Conservation (phyloP, 2,329 filamentous ascomycete species). For the Penicillium italicum region DNA sequence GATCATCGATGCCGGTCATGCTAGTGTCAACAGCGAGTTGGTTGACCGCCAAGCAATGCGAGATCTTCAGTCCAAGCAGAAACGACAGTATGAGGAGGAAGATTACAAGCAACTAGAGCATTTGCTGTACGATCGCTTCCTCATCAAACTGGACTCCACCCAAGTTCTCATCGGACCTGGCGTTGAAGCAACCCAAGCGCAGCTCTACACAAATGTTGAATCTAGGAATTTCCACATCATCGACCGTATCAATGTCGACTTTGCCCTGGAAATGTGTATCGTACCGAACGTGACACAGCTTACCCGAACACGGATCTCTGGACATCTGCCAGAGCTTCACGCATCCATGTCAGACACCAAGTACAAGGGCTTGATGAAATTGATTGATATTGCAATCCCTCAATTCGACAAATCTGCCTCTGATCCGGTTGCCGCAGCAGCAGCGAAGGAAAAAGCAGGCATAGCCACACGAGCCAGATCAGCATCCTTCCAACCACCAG, state of each 20-base stretch:
- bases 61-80: conserved; percentile 87
- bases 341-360: conserved; percentile 90
- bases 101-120: conserved; percentile 85
- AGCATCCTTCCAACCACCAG: conserved; percentile 69
- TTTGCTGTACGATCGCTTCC: conserved; percentile 96
- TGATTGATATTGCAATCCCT: conserved; percentile 93
- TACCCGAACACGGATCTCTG: conserved; percentile 85
- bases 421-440: conserved; percentile 24
- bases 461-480: conserved; percentile 53
- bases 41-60: conserved; percentile 87
- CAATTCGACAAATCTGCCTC: conserved; percentile 60
- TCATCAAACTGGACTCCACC: conserved; percentile 87
- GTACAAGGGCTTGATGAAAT: conserved; percentile 93
- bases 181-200: conserved; percentile 81
- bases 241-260: conserved; percentile 95
- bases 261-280: conserved; percentile 93
- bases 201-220: conserved; percentile 66
- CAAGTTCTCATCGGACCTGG: conserved; percentile 94
- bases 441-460: conserved; percentile 35
- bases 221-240: conserved; percentile 79
- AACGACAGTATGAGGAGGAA: conserved; percentile 78
- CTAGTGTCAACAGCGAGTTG: conserved; percentile 87
- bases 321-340: conserved; percentile 86
- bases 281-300: conserved; percentile 92
- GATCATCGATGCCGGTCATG: conserved; percentile 93